phyloP scores from a whole-genome alignment of 139 green algal species.

The Chlamydomonas sp. region DNA sequence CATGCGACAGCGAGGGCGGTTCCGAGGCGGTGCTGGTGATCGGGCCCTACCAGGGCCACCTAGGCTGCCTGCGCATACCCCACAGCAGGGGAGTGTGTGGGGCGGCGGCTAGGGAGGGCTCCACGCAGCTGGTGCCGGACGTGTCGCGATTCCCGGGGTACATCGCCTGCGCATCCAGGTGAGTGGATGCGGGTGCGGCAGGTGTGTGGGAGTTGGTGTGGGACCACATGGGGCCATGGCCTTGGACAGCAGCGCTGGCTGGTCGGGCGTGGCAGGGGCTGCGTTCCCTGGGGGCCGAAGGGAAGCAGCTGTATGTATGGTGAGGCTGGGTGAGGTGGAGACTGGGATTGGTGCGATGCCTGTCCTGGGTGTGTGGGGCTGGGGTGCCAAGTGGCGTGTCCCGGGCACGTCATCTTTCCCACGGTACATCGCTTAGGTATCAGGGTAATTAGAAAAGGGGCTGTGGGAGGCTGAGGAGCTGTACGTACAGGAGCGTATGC shows the following conservation, averaged over 20 bases:
- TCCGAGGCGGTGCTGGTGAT: constrained; percentile 45
- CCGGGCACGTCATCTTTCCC: no score
- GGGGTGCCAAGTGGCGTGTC: neutral
- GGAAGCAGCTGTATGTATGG: no score
- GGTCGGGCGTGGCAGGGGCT: no score
- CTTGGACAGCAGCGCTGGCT: no score
- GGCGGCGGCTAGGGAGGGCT: constrained; percentile 43
- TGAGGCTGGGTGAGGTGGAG: no score
- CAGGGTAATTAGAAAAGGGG: no score
- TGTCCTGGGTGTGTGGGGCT: neutral
- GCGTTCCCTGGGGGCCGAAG: no score
- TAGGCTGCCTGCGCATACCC: constrained; percentile 65
- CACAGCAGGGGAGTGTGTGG: constrained; percentile 65
- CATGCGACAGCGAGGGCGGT: neutral
- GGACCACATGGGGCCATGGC: no score
- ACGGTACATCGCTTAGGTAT: no score
- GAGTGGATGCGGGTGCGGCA: neutral
- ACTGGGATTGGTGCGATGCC: no score
- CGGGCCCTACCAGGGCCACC: constrained; percentile 67
- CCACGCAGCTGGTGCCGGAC: constrained; percentile 67
- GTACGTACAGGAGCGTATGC: no score
- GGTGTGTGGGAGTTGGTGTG: neutral
- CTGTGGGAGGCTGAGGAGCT: no score
- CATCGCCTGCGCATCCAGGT: constrained; percentile 69
- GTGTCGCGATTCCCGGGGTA: constrained; percentile 66